phyloP scores from a whole-genome alignment of 305 asterid genomes.

The Fraxinus sp. region DNA sequence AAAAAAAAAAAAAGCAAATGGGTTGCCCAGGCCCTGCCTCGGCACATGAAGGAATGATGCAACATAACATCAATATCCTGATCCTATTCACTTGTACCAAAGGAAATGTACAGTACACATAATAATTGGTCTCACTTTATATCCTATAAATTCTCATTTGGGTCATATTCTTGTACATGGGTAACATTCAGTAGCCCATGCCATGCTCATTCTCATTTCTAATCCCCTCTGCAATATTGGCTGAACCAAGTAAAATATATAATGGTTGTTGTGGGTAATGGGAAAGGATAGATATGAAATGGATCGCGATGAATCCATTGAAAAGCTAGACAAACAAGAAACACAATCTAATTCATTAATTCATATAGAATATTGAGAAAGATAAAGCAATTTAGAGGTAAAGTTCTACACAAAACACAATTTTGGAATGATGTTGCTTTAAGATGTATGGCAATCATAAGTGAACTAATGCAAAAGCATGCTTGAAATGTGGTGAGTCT shows the following conservation, averaged over 20 bases:
- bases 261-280: neutral
- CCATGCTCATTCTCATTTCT: neutral
- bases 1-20: neutral
- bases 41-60: neutral
- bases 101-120: neutral
- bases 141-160: neutral
- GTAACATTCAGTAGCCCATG: neutral
- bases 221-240: neutral
- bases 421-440: too few species aligned
- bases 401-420: too few species aligned
- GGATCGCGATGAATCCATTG: neutral
- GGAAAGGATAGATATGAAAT: neutral
- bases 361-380: neutral
- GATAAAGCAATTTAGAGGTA: neutral
- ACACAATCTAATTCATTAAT: neutral
- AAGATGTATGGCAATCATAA: too few species aligned
- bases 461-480: too few species aligned
- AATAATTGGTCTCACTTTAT: neutral
- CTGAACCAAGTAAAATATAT: neutral
- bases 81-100: neutral
- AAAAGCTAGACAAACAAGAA: neutral
- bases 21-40: neutral
- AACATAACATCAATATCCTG: neutral
- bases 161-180: neutral
- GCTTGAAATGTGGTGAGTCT: too few species aligned